These are phyloP conservation scores for Pseudogymnoascus sp. DNA, from an alignment of 2,329 filamentous ascomycete genomes.

Conservation along the genomic window DNA sequence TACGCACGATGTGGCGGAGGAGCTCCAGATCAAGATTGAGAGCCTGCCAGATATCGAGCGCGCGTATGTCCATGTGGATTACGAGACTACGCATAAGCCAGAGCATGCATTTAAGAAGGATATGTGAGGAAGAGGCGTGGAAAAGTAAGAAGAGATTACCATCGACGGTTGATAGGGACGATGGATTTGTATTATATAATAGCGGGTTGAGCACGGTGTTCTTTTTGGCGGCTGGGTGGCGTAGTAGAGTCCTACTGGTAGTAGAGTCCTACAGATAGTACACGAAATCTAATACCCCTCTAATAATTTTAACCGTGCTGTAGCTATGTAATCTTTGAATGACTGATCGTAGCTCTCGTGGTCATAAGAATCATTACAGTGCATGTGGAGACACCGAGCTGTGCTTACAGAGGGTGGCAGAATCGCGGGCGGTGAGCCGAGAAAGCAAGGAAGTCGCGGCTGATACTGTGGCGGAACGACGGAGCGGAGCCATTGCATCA, in stretches of 20 bases:
- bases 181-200: slow-evolving; percentile 1
- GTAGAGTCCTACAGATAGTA: not conserved
- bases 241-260: not conserved
- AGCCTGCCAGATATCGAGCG: slow-evolving; percentile 84
- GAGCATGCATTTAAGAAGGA: slow-evolving; percentile 64
- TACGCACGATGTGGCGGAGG: slow-evolving; percentile 90
- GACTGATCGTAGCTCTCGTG: not conserved
- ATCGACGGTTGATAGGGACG: not conserved
- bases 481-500: slow-evolving; percentile 7
- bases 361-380: not conserved
- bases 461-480: not conserved
- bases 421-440: not conserved
- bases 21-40: slow-evolving; percentile 89
- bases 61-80: slow-evolving; percentile 95
- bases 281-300: not conserved
- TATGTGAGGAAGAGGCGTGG: slow-evolving; percentile 30
- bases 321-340: not conserved
- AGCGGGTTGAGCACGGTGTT: not conserved
- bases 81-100: slow-evolving; percentile 90
- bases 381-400: not conserved
- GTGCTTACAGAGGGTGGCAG: not conserved
- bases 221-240: not conserved
- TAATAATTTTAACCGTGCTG: not conserved
- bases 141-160: not conserved
- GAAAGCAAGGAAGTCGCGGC: not conserved